Evolutionary conservation across 2,329 filamentous ascomycete genomes (phyloP).

Genomic region (Colletotrichum lini): DNA sequence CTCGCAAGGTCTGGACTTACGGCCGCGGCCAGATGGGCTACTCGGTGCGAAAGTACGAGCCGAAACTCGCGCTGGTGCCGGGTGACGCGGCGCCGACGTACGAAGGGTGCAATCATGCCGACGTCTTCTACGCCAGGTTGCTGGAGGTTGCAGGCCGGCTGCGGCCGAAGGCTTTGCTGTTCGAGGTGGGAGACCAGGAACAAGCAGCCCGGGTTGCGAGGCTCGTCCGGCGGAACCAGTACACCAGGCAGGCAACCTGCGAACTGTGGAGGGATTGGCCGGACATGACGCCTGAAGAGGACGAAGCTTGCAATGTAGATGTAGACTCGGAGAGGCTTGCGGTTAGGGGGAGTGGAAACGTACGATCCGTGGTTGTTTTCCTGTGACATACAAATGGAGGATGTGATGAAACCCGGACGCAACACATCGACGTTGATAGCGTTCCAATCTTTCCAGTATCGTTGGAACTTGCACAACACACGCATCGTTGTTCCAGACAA

Average conservation of each 20-base stretch:
- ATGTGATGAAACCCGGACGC: neutral
- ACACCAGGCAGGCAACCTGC: slow-evolving; percentile 54
- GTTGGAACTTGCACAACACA: neutral
- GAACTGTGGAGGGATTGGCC: slow-evolving; percentile 84
- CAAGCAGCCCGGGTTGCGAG: slow-evolving; percentile 77
- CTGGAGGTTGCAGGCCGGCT: slow-evolving; percentile 67
- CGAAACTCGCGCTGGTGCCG: slow-evolving; percentile 82
- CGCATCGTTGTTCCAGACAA: neutral
- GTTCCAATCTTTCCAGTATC: too few relatives aligned
- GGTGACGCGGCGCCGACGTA: slow-evolving; percentile 48
- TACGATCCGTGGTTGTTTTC: slow-evolving; percentile 59
- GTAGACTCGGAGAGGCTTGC: slow-evolving; percentile 43
- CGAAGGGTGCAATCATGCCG: slow-evolving; percentile 54
- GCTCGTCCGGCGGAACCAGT: slow-evolving; percentile 56
- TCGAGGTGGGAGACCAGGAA: slow-evolving; percentile 79
- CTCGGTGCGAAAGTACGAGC: slow-evolving; percentile 88
- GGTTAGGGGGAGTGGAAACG: slow-evolving; percentile 62
- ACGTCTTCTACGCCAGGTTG: slow-evolving; percentile 78
- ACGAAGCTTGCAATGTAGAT: slow-evolving; percentile 45
- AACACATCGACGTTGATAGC: neutral
- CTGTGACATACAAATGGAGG: neutral
- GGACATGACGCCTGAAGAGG: slow-evolving; percentile 53
- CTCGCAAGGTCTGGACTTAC: slow-evolving; percentile 61
- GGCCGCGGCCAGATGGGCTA: slow-evolving; percentile 67
- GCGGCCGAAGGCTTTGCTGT: slow-evolving; percentile 69